These are phyloP conservation scores for Neurospora cerealis DNA, from an alignment of 495 filamentous ascomycete genomes.

Conservation along the genomic window DNA sequence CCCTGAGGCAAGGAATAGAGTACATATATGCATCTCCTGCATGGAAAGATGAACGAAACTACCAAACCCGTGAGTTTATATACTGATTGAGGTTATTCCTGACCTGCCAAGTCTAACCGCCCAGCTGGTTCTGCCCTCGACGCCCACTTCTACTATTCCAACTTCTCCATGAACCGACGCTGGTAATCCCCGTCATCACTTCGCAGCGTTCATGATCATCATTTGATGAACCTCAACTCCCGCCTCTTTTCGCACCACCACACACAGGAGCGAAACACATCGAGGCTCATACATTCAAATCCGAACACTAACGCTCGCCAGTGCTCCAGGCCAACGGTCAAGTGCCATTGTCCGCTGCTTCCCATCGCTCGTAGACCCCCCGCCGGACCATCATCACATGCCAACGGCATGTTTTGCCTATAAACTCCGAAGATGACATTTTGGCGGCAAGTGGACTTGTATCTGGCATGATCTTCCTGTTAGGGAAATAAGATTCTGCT, in stretches of 20 bases:
- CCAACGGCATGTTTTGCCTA: not conserved
- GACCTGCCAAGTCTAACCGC: not conserved
- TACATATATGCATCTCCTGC: not conserved
- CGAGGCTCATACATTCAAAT: no score
- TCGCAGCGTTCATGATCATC: not conserved
- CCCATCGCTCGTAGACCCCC: no score
- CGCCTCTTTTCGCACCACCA: no score
- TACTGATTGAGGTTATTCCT: not conserved
- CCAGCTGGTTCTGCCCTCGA: not conserved
- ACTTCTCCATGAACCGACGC: not conserved
- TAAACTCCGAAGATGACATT: not conserved
- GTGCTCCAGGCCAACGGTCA: no score
- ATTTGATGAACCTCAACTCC: no score
- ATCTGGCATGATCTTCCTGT: no score
- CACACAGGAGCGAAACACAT: no score
- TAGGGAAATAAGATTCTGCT: not conserved
- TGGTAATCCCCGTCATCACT: not conserved
- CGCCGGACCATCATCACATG: not conserved
- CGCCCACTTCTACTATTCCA: not conserved
- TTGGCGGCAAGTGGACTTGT: not conserved
- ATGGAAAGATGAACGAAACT: not conserved
- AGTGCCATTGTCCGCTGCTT: no score
- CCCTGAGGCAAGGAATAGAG: no score
- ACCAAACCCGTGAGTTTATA: no score
- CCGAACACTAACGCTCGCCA: no score